Base-by-base conservation (phyloP, 192 early-diverging fungal genomes). In the Backusella westeae region DNA sequence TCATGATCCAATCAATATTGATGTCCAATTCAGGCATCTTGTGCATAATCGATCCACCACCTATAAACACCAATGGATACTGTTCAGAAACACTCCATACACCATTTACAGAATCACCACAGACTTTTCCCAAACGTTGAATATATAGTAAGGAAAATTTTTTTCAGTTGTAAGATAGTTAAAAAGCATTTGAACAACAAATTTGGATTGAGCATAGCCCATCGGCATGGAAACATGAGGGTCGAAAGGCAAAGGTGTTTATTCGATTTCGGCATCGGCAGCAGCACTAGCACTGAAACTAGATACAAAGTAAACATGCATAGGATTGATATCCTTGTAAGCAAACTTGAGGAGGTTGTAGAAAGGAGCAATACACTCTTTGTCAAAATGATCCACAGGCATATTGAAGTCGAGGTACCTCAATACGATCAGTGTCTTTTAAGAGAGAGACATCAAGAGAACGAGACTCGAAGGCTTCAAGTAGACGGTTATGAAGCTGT, bases 171-270 rank as follows among this genome's bases (percentile, higher is more conserved):
- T n/a, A 5, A 77, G 66, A n/a, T 56, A 72, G 0, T 73, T 21
- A 46, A 77, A 65, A n/a, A 82, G 15, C 15, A 75, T 67, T 34
- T 82, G 77, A 39, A 44, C 72, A 59, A 78, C 70, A 65, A 71
- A 83, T 26, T 83, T 83, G 17, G 71, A 74, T 52, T 80, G 77
- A 6, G 66, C 69, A 36, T 83, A 83, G 0, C 77, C 81, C 56
- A 78, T 82, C 44, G 81, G 76, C 7, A 67, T 59, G 12, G 74
- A 65, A 6, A 66, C 52, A 17, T 59, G 35, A 23, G 77, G 56
- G 32, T 82, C 67, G 19, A 72, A 42, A 34, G 81, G 81, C 8
- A 78, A 14, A 1, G 69, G 44, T 1, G 14, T 10, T 67, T 82
- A 73, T 23, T 46, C 39, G 3, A 82, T 59, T 1, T 34, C 17